Base-by-base conservation (phyloP, 1,284 basidiomycete species). In the Cronartium quercuum region DNA sequence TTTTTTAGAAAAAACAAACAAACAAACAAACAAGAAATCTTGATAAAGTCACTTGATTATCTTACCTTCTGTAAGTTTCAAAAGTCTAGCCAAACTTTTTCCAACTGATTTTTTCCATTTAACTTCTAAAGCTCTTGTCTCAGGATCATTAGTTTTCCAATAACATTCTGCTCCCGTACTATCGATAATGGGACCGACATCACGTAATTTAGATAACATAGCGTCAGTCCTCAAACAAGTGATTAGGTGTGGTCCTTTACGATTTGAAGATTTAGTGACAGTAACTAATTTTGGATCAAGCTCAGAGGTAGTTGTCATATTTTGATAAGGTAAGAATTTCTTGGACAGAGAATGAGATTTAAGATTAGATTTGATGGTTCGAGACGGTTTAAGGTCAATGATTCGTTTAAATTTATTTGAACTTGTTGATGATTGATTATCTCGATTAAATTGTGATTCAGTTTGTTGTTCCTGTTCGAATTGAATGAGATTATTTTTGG, bases 21-120 rank as follows among this genome's bases (percentile, higher is more conserved):
- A n/a, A 21, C 34, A 40, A 41, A 42, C 9, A 37, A 40, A 38
- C 37, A 44, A 5, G 3, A 60, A 55, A 5, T 18, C 29, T 61
- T 24, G 40, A 34, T 47, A 12, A 44, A 37, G 44, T 35, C 40
- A 35, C 41, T 21, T 21, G 57, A 21, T 21, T 10, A 21, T 13
- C 24, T 35, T 42, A 71, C 68, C 68, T 63, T 71, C 60, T 34
- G 60, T 38, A 21, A 71, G 44, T 37, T 40, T 34, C 24, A 71
- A 35, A 5, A 71, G 61, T 55, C n/a, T 51, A 10, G 44, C n/a
- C 21, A 63, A 42, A 10, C 60, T 63, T 44, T 71, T 71, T 6
- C 68, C 68, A 6, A 64, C 15, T 10, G 42, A 51, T 57, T 47
- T 71, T 15, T 71, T 71, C 68, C 68, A 71, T 51, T 40, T 71